Base-by-base conservation (phyloP, 2,329 filamentous ascomycete species). In the Penicillium sp. region DNA sequence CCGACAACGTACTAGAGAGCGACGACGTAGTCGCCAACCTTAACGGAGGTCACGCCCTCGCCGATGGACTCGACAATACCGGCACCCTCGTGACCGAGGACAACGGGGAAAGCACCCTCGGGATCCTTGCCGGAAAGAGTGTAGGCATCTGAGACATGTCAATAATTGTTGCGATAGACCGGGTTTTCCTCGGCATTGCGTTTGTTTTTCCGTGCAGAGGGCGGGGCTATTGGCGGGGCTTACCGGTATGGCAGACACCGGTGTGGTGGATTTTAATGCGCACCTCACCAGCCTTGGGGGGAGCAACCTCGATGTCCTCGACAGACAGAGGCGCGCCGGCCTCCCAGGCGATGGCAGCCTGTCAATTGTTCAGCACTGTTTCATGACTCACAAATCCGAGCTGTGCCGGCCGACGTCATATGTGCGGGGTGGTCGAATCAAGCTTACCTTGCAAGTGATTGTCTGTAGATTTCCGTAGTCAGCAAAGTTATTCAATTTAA, bases 251-350 rank as follows among this genome's bases (percentile, higher is more conserved):
- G 83, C 94, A 99, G 75, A 99, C 94, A 79, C 94, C 94, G 53
- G 94, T 99, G 83, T 97, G 96, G 83, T 93, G 89, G 75, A 97
- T 91, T 82, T 97, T 82, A 74, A 99, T 96, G 70, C 94, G 91
- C 73, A 99, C 94, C 81, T 99, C 94, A 79, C 96, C 86, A 61
- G 93, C 93, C 78, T 84, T 87, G 59, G 94, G 94, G 62, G 93
- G 89, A 53, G 83, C 86, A 65, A 99, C 94, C 80, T 97, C 93
- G 70, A 99, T 83, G 68, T 96, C 91, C 80, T 99, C 94, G 67
- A 97, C 84, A 70, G 83, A 86, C 65, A 99, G 85, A 67, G 91
- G 88, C 81, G 96, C 90, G 75, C 90, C 93, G 48, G 94, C 92
- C 79, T 93, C 93, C 94, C 94, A 99, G 76, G 94, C 94, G 64